Conservation (phyloP, 495 filamentous ascomycete genomes). For the Penicillium silybi region DNA sequence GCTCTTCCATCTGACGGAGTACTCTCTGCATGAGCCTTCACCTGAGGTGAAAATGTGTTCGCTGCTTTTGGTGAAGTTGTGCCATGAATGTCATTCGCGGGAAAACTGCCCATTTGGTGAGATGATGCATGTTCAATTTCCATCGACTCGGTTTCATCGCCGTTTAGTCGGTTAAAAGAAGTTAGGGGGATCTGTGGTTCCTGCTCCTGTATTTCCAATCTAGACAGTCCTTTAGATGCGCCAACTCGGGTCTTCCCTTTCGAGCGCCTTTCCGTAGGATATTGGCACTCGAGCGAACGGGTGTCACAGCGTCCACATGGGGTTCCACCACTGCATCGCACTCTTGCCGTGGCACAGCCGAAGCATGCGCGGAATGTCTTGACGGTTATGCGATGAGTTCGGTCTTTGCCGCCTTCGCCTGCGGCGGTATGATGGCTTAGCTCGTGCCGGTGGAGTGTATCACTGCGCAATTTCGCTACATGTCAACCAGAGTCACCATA, state of each 20-base stretch:
- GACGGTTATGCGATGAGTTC: slow-evolving; percentile 40
- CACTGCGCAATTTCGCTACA: slow-evolving; percentile 24
- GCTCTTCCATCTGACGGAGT: slow-evolving; percentile 4
- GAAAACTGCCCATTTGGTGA: slow-evolving; percentile 22
- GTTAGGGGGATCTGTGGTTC: slow-evolving; percentile 9
- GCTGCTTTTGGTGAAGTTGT: slow-evolving; percentile 8
- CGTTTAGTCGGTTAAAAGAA: background rate
- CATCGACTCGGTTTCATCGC: background rate
- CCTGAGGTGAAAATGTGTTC: background rate
- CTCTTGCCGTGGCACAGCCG: slow-evolving; percentile 52
- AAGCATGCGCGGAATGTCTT: slow-evolving; percentile 52
- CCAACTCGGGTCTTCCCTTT: slow-evolving; percentile 30
- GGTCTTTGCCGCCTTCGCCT: slow-evolving; percentile 36
- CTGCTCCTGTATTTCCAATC: slow-evolving; percentile 9
- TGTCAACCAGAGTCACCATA: background rate
- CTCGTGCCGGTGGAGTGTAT: slow-evolving; percentile 56
- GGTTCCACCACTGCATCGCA: slow-evolving; percentile 52
- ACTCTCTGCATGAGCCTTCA: background rate
- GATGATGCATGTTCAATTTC: slow-evolving; percentile 1
- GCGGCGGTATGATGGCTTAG: slow-evolving; percentile 45
- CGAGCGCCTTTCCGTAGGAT: slow-evolving; percentile 44
- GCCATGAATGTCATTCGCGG: slow-evolving; percentile 7
- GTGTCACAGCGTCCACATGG: slow-evolving; percentile 52
- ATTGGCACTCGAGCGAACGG: slow-evolving; percentile 49
- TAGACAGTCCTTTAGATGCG: slow-evolving; percentile 3